phyloP scores from a whole-genome alignment of 2,329 filamentous ascomycete genomes.

The Penicillium rolfsii region DNA sequence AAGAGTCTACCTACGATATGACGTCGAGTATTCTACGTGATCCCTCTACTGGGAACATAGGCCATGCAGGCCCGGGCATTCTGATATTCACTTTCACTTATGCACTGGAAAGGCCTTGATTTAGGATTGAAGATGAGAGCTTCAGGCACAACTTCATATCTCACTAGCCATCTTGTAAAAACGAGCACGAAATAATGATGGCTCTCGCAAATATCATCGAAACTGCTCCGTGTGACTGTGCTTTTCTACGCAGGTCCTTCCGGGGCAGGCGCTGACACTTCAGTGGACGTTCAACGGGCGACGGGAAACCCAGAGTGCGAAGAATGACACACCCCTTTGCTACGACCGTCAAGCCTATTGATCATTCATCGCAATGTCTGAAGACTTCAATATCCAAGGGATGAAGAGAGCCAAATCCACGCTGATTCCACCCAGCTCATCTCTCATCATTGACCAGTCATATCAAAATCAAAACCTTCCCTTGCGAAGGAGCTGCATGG shows the following conservation, averaged over 20 bases:
- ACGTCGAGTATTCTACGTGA: neutral
- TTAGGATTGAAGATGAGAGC: neutral
- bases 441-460: neutral
- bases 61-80: neutral
- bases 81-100: neutral
- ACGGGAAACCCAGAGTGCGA: neutral
- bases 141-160: neutral
- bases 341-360: neutral
- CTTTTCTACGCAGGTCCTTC: neutral
- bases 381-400: neutral
- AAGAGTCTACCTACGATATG: neutral
- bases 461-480: neutral
- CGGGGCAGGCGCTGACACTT: neutral
- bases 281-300: neutral
- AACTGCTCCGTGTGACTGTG: neutral
- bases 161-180: neutral
- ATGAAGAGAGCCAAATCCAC: neutral
- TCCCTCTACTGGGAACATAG: neutral
- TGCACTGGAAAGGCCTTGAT: neutral
- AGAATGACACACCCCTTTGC: neutral
- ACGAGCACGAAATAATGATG: neutral
- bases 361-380: neutral
- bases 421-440: too few species aligned
- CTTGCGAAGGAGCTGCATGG: neutral
- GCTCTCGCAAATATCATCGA: neutral